Percentiles rank a stretch among this genome's conserved stretches.
Evolutionary conservation across 2,329 filamentous ascomycete species (phyloP).

Genomic region (Chrysoporthe cubensis): DNA sequence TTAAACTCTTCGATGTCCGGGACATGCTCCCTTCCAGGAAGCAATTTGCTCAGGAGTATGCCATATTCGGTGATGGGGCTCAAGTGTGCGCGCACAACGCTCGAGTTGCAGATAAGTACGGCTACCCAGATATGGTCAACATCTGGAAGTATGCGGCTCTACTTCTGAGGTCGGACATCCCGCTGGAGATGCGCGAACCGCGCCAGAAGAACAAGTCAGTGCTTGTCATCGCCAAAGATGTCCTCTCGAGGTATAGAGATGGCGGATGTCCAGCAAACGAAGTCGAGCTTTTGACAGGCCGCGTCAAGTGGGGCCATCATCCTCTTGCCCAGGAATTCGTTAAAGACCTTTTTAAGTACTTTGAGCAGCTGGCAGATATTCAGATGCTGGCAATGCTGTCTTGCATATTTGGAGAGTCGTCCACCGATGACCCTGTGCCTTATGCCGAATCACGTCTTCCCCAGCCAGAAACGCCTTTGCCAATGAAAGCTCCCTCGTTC

Average conservation of each 20-base stretch:
- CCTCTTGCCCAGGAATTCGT: slow-evolving; percentile 67
- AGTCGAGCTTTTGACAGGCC: slow-evolving; percentile 50
- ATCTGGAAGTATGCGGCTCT: slow-evolving; percentile 84
- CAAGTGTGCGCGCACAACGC: slow-evolving; percentile 86
- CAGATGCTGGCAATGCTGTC: slow-evolving; percentile 76
- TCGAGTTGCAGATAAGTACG: slow-evolving; percentile 71
- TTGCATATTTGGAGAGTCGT: slow-evolving; percentile 68
- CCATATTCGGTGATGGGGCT: slow-evolving; percentile 80
- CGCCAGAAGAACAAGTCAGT: slow-evolving; percentile 61
- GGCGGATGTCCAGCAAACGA: slow-evolving; percentile 26
- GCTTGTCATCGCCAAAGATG: slow-evolving; percentile 70
- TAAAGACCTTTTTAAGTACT: slow-evolving; percentile 64
- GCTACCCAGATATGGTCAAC: slow-evolving; percentile 72
- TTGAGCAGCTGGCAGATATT: slow-evolving; percentile 64
- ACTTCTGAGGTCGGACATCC: slow-evolving; percentile 76
- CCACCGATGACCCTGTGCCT: slow-evolving; percentile 57
- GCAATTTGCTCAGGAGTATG: slow-evolving; percentile 77
- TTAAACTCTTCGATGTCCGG: slow-evolving; percentile 74
- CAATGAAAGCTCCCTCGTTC: slow-evolving; percentile 68
- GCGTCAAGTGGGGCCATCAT: slow-evolving; percentile 71
- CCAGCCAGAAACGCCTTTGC: slow-evolving; percentile 64
- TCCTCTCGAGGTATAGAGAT: slow-evolving; percentile 49
- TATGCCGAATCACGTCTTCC: slow-evolving; percentile 61
- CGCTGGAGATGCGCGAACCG: slow-evolving; percentile 65
- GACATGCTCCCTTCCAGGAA: slow-evolving; percentile 77